phyloP scores from a whole-genome alignment of 2,329 filamentous ascomycete species.

The Aspergillus bombycis region DNA sequence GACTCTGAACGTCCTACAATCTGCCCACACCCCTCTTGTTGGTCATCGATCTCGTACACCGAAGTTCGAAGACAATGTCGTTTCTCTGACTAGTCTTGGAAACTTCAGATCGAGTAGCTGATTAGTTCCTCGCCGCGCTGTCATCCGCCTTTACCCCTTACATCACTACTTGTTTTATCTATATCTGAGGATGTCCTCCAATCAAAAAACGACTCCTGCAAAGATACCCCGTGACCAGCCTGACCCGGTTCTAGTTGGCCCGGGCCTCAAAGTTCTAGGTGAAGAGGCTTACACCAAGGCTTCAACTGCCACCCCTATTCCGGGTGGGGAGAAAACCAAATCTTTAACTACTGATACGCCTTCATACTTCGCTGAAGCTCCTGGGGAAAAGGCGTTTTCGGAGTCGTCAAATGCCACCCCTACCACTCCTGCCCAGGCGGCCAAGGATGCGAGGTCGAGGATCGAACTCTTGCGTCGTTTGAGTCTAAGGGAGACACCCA shows the following conservation, averaged over 20 bases:
- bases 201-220: conserved; percentile 27
- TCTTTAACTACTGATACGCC: conserved; percentile 24
- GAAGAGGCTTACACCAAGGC: conserved; percentile 33
- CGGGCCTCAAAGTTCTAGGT: conserved; percentile 29
- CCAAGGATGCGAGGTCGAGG: conserved; percentile 49
- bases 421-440: conserved; percentile 45
- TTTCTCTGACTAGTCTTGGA: conserved; percentile 11
- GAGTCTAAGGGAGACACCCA: conserved; percentile 48
- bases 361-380: conserved; percentile 34
- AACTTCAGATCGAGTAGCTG: conserved; percentile 10
- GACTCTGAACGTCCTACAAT: neutral
- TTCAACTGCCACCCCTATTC: conserved; percentile 32
- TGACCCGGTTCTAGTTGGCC: conserved; percentile 34
- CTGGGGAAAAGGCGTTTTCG: conserved; percentile 26
- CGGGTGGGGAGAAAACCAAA: conserved; percentile 26
- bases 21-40: neutral
- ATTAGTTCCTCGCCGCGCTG: conserved; percentile 2
- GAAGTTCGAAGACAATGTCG: conserved; percentile 4
- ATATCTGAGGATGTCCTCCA: conserved; percentile 28
- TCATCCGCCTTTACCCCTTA: neutral
- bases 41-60: neutral
- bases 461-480: conserved; percentile 58
- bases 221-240: conserved; percentile 32
- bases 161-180: conserved; percentile 7
- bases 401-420: conserved; percentile 21